A percentile compares a stretch with the other conserved stretches of the same genome.
These are phyloP conservation scores for Plasmopara viticola DNA, from an alignment of 352 stramenopile genomes.

Conservation along the genomic window DNA sequence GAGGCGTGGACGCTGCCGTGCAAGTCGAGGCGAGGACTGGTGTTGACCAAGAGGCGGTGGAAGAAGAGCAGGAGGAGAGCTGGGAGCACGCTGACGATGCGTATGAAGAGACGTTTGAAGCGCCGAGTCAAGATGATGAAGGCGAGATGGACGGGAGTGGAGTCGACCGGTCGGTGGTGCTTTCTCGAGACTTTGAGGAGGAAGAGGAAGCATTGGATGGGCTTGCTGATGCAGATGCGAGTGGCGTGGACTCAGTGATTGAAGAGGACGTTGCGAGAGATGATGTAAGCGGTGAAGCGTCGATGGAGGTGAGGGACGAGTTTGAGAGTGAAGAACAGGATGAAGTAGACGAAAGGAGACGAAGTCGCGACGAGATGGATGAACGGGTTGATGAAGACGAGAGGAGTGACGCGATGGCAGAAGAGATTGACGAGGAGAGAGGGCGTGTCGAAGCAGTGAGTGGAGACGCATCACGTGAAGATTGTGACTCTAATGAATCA, in stretches of 20 bases:
- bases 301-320: conserved; percentile 37
- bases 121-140: conserved; percentile 18
- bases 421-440: too few relatives aligned
- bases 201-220: too few relatives aligned
- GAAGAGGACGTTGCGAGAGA: too few relatives aligned
- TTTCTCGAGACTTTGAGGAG: too few relatives aligned
- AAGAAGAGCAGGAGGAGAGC: conserved; percentile 12
- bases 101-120: conserved; percentile 40
- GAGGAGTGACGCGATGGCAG: too few relatives aligned
- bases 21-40: conserved; percentile 22
- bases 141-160: background rate
- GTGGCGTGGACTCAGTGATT: background rate
- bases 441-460: too few relatives aligned
- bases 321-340: conserved; percentile 21
- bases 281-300: background rate
- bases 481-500: too few relatives aligned
- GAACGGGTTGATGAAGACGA: too few relatives aligned
- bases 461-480: too few relatives aligned
- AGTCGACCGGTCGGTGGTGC: too few relatives aligned
- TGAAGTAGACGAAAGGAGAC: too few relatives aligned
- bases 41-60: background rate
- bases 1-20: conserved; percentile 23
- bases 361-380: too few relatives aligned
- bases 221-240: background rate
- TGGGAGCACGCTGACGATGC: conserved; percentile 19